phyloP scores from a whole-genome alignment of 805 yeast genomes.

The Kuraishia cidri region DNA sequence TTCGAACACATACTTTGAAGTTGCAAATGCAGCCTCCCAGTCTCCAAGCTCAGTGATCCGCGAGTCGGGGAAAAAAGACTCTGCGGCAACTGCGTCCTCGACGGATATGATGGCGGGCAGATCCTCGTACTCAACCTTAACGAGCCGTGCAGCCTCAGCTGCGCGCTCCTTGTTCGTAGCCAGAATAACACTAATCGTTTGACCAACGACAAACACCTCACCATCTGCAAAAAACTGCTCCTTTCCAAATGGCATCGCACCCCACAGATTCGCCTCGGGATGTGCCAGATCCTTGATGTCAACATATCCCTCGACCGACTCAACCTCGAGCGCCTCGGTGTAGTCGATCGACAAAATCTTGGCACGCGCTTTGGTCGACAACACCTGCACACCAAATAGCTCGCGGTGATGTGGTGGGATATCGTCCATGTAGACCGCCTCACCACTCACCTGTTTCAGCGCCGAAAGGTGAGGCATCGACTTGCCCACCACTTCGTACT shows the following conservation, averaged over 20 bases:
- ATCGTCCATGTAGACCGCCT: conserved; percentile 35
- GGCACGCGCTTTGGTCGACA: conserved; percentile 32
- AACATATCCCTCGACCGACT: conserved; percentile 29
- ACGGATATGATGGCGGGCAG: conserved; percentile 27
- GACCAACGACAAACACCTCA: conserved; percentile 30
- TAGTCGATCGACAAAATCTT: conserved; percentile 29
- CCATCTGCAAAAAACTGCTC: conserved; percentile 35
- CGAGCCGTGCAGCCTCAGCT: conserved; percentile 29
- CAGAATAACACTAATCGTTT: conserved; percentile 30
- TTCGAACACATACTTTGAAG: conserved; percentile 21
- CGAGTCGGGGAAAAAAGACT: conserved; percentile 26
- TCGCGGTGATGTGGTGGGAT: conserved; percentile 31
- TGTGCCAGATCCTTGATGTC: conserved; percentile 29
- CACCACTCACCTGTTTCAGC: conserved; percentile 36
- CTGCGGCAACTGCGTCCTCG: conserved; percentile 31
- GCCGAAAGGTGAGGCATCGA: conserved; percentile 35
- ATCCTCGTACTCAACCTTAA: conserved; percentile 32
- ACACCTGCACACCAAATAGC: conserved; percentile 31
- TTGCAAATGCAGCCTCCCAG: conserved; percentile 25
- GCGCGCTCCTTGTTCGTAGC: conserved; percentile 30
- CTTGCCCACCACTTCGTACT: conserved; percentile 27
- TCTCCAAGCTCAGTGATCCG: conserved; percentile 29
- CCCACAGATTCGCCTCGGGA: conserved; percentile 29
- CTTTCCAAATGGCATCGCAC: conserved; percentile 28
- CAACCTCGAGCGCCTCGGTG: conserved; percentile 24